Evolutionary conservation across 2,329 filamentous ascomycete species (phyloP).

Genomic region (Calycina marina): DNA sequence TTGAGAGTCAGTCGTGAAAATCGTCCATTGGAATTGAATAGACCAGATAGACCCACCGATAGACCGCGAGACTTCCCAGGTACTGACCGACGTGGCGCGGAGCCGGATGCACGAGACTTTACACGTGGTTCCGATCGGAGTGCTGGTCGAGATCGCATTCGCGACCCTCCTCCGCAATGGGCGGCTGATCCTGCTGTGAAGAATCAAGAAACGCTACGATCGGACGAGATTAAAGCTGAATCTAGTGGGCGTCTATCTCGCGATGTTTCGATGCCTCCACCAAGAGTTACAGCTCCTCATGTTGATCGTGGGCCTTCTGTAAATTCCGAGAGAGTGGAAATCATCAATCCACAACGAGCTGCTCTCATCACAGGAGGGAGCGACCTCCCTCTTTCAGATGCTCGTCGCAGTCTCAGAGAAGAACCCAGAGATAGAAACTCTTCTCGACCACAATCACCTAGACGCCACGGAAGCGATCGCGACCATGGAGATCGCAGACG

Average conservation of each 20-base stretch:
- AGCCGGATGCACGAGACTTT: conserved; percentile 16
- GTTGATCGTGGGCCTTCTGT: conserved; percentile 15
- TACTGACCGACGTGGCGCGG: conserved; percentile 16
- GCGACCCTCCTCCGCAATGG: conserved; percentile 20
- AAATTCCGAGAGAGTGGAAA: conserved; percentile 19
- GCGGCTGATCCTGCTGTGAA: conserved; percentile 17
- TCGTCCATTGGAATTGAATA: conserved; percentile 11
- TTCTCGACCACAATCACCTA: conserved; percentile 34
- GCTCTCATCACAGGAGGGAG: conserved; percentile 20
- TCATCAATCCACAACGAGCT: conserved; percentile 22
- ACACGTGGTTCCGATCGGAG: conserved; percentile 14
- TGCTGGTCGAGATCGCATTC: conserved; percentile 13
- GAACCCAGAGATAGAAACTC: conserved; percentile 17
- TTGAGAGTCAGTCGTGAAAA: too few species aligned
- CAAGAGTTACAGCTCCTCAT: conserved; percentile 8
- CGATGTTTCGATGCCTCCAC: conserved; percentile 18
- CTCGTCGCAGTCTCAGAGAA: conserved; percentile 20
- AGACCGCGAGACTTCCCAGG: conserved; percentile 18
- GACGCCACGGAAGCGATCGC: conserved; percentile 27
- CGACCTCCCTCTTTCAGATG: conserved; percentile 15
- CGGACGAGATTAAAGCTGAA: conserved; percentile 14
- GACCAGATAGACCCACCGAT: conserved; percentile 17
- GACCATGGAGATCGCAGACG: conserved; percentile 22
- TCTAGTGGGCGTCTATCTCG: conserved; percentile 17
- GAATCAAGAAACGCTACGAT: conserved; percentile 13